Base-by-base conservation (phyloP, 2,329 filamentous ascomycete genomes). In the Trichoderma gracile region DNA sequence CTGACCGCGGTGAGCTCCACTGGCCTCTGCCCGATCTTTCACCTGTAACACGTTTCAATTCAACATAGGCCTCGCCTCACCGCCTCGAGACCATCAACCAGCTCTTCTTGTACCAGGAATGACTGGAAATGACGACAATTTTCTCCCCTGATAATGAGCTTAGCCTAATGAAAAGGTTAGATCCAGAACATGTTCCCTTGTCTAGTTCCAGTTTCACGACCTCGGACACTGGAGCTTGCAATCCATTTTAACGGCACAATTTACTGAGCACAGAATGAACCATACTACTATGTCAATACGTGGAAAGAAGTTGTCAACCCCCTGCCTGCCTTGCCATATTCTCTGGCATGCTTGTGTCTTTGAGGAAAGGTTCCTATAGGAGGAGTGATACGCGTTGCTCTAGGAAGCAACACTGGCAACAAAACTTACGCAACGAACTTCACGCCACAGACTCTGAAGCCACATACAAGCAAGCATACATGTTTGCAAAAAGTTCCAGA, bases 1-100 rank as follows among this genome's bases (percentile, higher is more conserved):
- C 49, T 45, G 42, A 61, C 47, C 58, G 38, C 21, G 58, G 47
- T 40, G 57, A 61, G 43, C 57, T 45, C 58, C 58, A 61, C 58
- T 21, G 38, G 38, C 33, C 47, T 27, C 38, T 61, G 38, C 21
- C 47, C 33, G 23, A 45, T 61, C 58, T 45, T 57, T 45, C 47
- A 53, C 58, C 58, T 61, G 47, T 53, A 53, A 61, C 58, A 33
- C 40, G 23, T 23, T 45, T 61, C 21, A 33, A 59, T 45, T 33
- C 7, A 45, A 53, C 47, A 33, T 38, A 27, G 50, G 47, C 47
- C 23, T 23, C 14, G 19, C 30, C 38, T 61, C 46, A 53, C 38
- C 46, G 47, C 46, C 46, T 49, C 46, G n/a, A 42, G 33, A 45
- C 23, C 23, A 33, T 45, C 47, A 33, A 52, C 23, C 27, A 53